Conservation (phyloP, 495 filamentous ascomycete genomes). For the Neurospora africana region DNA sequence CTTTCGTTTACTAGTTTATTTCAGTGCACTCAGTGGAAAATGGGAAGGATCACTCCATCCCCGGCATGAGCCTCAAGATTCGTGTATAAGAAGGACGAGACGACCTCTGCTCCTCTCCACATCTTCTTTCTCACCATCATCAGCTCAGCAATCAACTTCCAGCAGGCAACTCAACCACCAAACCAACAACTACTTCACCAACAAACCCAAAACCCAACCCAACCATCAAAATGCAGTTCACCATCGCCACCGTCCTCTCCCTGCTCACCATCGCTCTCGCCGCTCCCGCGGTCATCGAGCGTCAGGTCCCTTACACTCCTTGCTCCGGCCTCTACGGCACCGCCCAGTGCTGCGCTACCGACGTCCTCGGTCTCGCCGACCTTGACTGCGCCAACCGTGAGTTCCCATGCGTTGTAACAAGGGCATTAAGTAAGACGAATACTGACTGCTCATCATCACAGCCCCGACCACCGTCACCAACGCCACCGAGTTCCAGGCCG, state of each 20-base stretch:
- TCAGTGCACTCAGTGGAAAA: no score
- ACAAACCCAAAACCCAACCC: background rate
- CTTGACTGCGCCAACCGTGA: conserved; percentile 32
- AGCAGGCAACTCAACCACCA: background rate
- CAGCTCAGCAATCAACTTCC: background rate
- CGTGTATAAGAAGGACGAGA: background rate
- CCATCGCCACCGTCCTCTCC: conserved; percentile 15
- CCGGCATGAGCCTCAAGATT: background rate
- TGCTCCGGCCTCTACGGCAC: conserved; percentile 33
- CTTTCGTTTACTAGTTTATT: no score
- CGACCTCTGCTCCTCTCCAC: background rate
- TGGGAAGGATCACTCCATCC: no score
- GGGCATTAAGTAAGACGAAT: background rate
- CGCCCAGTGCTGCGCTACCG: conserved; percentile 33
- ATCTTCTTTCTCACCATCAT: background rate
- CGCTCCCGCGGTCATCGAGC: conserved; percentile 17
- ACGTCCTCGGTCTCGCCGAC: conserved; percentile 31
- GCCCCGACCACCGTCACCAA: conserved; percentile 18
- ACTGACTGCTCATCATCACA: conserved; percentile 3
- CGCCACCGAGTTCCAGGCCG: conserved; percentile 21
- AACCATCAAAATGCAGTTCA: conserved; percentile 19
- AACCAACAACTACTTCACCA: background rate
- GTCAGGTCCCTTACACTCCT: conserved; percentile 25
- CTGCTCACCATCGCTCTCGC: conserved; percentile 15
- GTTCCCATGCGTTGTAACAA: no score